Percentiles rank a stretch among this genome's conserved stretches.
Evolutionary conservation across 1,284 basidiomycete species (phyloP).

Genomic region (Malassezia sp.): DNA sequence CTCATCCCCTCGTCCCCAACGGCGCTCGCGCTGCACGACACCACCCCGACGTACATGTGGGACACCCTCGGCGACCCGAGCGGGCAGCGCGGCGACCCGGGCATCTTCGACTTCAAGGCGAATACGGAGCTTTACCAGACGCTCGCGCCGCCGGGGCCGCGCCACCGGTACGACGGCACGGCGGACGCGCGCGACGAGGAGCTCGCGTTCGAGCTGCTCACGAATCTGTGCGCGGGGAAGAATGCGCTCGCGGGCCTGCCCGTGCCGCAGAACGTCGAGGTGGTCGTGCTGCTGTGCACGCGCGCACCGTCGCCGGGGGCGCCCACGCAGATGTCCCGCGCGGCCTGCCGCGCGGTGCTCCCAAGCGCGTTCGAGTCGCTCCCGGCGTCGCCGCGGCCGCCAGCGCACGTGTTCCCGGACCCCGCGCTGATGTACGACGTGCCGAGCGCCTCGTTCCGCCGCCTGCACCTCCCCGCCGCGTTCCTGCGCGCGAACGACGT

Average conservation of each 20-base stretch:
- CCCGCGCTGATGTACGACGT: constrained; percentile 23
- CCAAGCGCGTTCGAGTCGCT: constrained; percentile 12
- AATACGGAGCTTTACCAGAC: background rate
- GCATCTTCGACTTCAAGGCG: background rate
- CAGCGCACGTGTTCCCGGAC: constrained; percentile 15
- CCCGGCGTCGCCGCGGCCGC: constrained; percentile 11
- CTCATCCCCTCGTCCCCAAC: too few relatives aligned
- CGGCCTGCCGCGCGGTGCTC: constrained; percentile 10
- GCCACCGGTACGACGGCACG: background rate
- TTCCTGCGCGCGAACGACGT: constrained; percentile 19
- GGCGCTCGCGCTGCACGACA: too few relatives aligned
- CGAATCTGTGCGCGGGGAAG: constrained; percentile 29
- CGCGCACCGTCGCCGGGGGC: background rate
- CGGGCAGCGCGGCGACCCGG: too few relatives aligned
- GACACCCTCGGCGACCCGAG: too few relatives aligned
- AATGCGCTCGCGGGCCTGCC: constrained; percentile 19
- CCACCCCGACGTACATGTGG: background rate
- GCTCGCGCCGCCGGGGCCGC: constrained; percentile 6
- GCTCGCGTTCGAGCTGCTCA: constrained; percentile 30
- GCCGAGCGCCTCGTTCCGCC: constrained; percentile 20
- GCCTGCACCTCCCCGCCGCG: constrained; percentile 20
- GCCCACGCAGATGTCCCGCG: background rate
- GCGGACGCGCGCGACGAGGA: constrained; percentile 7
- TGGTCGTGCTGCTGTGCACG: constrained; percentile 22
- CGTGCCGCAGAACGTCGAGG: constrained; percentile 20